A percentile compares a stretch with the other conserved stretches of the same genome.
Conservation (phyloP, 371 early-diverging fungal genomes). For the Mucor mucedo region DNA sequence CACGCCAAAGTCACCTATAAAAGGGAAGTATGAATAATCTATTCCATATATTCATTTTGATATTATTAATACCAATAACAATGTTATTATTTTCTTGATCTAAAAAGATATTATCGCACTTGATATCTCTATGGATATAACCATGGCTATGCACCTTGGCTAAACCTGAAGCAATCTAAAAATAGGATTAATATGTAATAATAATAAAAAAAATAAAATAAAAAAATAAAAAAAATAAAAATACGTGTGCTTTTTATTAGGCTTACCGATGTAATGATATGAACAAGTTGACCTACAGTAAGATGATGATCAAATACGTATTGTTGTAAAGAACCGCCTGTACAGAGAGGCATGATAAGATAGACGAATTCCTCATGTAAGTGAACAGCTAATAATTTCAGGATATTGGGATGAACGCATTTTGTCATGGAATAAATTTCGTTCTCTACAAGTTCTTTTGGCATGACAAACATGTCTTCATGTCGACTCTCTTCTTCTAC, state of each 20-base stretch:
- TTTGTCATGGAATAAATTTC: constrained; percentile 60
- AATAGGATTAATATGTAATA: not conserved
- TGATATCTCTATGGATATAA: constrained; percentile 59
- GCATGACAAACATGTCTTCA: constrained; percentile 56
- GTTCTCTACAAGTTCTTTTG: constrained; percentile 56
- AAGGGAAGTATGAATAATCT: not conserved
- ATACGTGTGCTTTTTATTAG: not conserved
- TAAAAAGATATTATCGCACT: constrained; percentile 57
- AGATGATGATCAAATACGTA: constrained; percentile 56
- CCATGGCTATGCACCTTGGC: constrained; percentile 53
- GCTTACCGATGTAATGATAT: constrained; percentile 48
- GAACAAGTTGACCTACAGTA: constrained; percentile 50
- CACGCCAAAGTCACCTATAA: constrained; percentile 56
- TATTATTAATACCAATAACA: constrained; percentile 44
- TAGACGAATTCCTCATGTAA: constrained; percentile 58
- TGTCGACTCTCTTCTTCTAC: constrained; percentile 48
- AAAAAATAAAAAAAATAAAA: constrained; percentile 11
- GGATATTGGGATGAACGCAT: constrained; percentile 51
- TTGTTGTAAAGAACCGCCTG: constrained; percentile 55
- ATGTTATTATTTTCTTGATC: constrained; percentile 42
- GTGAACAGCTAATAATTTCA: constrained; percentile 46
- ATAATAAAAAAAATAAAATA: constrained; percentile 8
- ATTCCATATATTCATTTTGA: not conserved
- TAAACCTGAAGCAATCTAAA: constrained; percentile 51
- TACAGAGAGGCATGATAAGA: constrained; percentile 54